phyloP scores from a whole-genome alignment of 2,329 filamentous ascomycete species.

The Penicillium palitans region DNA sequence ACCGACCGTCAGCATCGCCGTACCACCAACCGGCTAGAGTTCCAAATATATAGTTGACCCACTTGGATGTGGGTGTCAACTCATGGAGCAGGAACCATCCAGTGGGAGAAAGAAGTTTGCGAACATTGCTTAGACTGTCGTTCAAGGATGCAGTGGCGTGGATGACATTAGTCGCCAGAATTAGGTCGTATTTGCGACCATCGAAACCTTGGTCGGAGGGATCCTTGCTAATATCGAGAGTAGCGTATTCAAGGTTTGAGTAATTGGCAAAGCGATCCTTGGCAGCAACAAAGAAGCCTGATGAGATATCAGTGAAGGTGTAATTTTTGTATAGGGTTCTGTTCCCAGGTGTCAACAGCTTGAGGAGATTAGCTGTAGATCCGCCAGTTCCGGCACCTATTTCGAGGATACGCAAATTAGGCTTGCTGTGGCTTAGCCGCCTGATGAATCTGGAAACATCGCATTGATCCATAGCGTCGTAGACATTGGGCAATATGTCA shows the following conservation, averaged over 20 bases:
- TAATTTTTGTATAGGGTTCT: constrained; percentile 25
- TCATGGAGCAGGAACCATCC: constrained; percentile 52
- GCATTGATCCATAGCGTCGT: constrained; percentile 9
- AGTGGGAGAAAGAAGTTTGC: constrained; percentile 38
- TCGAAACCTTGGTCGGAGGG: constrained; percentile 34
- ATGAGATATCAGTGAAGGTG: constrained; percentile 34
- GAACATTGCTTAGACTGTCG: constrained; percentile 29
- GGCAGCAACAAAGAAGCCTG: constrained; percentile 30
- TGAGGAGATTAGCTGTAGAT: constrained; percentile 23
- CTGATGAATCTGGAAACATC: constrained; percentile 15
- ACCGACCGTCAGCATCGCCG: constrained; percentile 24
- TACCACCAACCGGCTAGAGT: constrained; percentile 45
- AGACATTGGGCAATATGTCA: constrained; percentile 14
- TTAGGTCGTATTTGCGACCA: constrained; percentile 32
- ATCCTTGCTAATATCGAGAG: constrained; percentile 34
- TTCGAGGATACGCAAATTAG: constrained; percentile 26
- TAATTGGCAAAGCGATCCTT: constrained; percentile 25
- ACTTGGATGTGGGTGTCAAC: constrained; percentile 24
- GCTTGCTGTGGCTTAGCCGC: constrained; percentile 25
- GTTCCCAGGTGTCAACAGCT: constrained; percentile 1
- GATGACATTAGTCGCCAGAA: constrained; percentile 37
- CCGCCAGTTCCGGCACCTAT: constrained; percentile 34
- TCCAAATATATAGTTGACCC: constrained; percentile 33
- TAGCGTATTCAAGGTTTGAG: constrained; percentile 30
- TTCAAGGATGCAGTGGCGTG: constrained; percentile 26